phyloP scores from a whole-genome alignment of 1,284 basidiomycete species.

The Farysia itapuensis region DNA sequence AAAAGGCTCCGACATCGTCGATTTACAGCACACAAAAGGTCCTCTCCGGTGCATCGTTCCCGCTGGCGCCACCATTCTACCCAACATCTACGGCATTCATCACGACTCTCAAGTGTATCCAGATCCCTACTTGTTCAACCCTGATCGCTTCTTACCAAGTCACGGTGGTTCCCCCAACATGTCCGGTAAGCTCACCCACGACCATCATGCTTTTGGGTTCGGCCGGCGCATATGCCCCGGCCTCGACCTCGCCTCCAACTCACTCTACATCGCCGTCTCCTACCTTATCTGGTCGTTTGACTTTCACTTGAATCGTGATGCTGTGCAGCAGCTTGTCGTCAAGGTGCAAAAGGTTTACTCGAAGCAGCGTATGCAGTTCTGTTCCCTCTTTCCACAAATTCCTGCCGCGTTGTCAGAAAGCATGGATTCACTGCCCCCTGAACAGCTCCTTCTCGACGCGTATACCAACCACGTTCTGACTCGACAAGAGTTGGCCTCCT shows the following conservation, averaged over 20 bases:
- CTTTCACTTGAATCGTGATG: neutral
- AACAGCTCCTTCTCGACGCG: neutral
- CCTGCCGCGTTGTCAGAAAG: neutral
- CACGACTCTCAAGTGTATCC: neutral
- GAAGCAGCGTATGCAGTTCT: neutral
- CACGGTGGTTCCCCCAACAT: neutral
- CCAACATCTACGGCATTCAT: slow-evolving; percentile 3
- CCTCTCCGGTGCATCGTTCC: neutral
- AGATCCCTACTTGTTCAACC: neutral
- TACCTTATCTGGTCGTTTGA: neutral
- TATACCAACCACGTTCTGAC: neutral
- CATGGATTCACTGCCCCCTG: neutral
- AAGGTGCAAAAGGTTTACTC: neutral
- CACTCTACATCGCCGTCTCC: neutral
- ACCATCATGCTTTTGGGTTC: slow-evolving; percentile 1
- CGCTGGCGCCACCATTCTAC: neutral
- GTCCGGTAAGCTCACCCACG: neutral
- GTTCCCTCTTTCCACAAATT: neutral
- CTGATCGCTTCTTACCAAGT: neutral
- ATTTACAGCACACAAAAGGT: neutral
- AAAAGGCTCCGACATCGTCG: neutral
- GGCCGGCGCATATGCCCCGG: slow-evolving; percentile 2
- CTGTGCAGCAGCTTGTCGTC: neutral
- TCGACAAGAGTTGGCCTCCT: neutral
- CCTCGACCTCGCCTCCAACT: neutral